These are phyloP conservation scores for Kalmanozyma brasiliensis DNA, from an alignment of 1,284 basidiomycete genomes.

Conservation along the genomic window DNA sequence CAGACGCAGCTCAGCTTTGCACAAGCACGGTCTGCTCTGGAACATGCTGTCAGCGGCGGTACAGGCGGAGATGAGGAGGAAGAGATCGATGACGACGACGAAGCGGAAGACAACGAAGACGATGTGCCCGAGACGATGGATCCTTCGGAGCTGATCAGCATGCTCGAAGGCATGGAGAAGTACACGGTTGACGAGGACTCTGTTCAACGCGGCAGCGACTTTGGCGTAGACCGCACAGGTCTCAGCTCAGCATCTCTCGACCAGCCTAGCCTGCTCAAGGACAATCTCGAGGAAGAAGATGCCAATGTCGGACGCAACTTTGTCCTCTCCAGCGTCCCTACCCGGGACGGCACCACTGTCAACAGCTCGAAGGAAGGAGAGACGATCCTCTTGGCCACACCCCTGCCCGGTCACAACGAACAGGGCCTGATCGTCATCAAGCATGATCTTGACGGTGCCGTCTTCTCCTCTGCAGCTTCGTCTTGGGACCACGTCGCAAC, in stretches of 20 bases:
- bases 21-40: conserved; percentile 17
- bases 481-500: conserved; percentile 82
- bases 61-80: conserved; percentile 2
- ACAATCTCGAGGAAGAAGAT: conserved; percentile 86
- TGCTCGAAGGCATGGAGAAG: conserved; percentile 84
- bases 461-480: conserved; percentile 71
- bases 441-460: conserved; percentile 82
- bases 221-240: conserved; percentile 22
- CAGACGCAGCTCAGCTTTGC: conserved; percentile 31
- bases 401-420: conserved; percentile 1
- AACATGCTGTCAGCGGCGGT: conserved; percentile 12
- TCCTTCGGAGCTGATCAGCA: conserved; percentile 79
- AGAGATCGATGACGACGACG: conserved; percentile 25
- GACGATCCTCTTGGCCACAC: conserved; percentile 14
- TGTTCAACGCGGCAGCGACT: conserved; percentile 71
- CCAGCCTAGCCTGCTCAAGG: conserved; percentile 77
- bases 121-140: conserved; percentile 90
- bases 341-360: background rate
- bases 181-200: conserved; percentile 76
- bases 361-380: conserved; percentile 4
- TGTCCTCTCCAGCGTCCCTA: conserved; percentile 71
- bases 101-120: conserved; percentile 69
- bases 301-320: conserved; percentile 74
- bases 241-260: conserved; percentile 11
- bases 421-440: conserved; percentile 74